These are phyloP conservation scores for Aspergillus sp. DNA, from an alignment of 2,329 filamentous ascomycete species.

Conservation along the genomic window DNA sequence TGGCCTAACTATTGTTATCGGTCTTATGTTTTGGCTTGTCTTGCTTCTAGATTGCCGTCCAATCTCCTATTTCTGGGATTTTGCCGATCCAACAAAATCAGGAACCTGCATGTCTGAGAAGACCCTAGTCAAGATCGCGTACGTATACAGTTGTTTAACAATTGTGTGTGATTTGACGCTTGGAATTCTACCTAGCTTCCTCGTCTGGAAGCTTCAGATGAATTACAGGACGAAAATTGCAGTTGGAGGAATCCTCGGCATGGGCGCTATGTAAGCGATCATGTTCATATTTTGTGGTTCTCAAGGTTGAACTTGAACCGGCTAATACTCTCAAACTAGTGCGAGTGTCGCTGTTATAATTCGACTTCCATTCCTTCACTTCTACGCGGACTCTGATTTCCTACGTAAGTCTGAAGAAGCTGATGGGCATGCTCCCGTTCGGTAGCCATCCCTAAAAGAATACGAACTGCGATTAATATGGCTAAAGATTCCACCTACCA, in stretches of 20 bases:
- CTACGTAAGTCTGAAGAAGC: no score
- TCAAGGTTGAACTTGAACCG: no score
- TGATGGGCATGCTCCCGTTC: no score
- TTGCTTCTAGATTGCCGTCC: slow-evolving; percentile 52
- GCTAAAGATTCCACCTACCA: slow-evolving; percentile 39
- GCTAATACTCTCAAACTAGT: no score
- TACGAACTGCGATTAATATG: no score
- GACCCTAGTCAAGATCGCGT: slow-evolving; percentile 49
- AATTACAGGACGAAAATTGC: slow-evolving; percentile 49
- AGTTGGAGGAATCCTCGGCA: slow-evolving; percentile 49
- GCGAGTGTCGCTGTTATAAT: no score
- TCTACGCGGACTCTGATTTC: no score
- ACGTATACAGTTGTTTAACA: slow-evolving; percentile 49
- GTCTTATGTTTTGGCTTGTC: slow-evolving; percentile 48
- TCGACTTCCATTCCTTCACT: no score
- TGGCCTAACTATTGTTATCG: slow-evolving; percentile 40
- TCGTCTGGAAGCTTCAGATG: slow-evolving; percentile 57
- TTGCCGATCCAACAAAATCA: not conserved
- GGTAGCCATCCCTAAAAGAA: no score
- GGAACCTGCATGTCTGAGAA: slow-evolving; percentile 44
- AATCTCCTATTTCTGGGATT: slow-evolving; percentile 49
- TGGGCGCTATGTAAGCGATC: no score
- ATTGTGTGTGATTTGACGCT: slow-evolving; percentile 45
- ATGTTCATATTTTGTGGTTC: no score
- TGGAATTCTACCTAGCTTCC: slow-evolving; percentile 50